Base-by-base conservation (phyloP, 176 grass and related monocot species). In the Musa itinerans region DNA sequence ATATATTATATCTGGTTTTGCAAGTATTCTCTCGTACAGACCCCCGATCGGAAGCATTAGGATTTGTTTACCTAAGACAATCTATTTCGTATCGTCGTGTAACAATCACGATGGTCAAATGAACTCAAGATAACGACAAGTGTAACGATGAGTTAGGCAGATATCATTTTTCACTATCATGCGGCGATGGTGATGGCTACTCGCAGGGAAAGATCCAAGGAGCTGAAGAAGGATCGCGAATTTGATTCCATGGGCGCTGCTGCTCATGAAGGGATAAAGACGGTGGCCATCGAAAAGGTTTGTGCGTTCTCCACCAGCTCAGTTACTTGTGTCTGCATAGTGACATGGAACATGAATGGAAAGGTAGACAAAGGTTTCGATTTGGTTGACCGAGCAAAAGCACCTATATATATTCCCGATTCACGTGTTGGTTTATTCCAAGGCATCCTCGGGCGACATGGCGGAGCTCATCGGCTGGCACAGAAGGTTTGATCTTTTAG, bases 271-370 rank as follows among this genome's bases (percentile, higher is more conserved):
- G 89, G 89, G 65, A 88, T 91, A 67, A 91, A 81, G 80, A 85
- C 77, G 20, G 74, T 91, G 14, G 80, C 65, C 2, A 22, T 83
- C 61, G 77, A 91, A 78, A 91, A 76, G 59, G 10, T 75, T 1
- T 91, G 89, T 49, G 77, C 81, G 57, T 85, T 85, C 74, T 73
- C 74, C 3, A 53, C 69, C 17, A 78, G 66, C 48, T 85, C 89
- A 4, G 83, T 69, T 12, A 74, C 85, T 7, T 91, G 85, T 1
- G 53, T 85, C 13, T 78, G 85, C 80, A 85, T 91, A 3, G 54
- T 91, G 77, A 91, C 89, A 21, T 91, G 80, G 89, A 91, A 91
- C 74, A 88, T 88, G 85, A 91, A 91, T 14, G 66, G 85, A 53
- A 91, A 91, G 85, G 89, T 91, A 65, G 22, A 24, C 5, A 10